Evolutionary conservation across 169 alveolate genomes (phyloP).

Genomic region (Plasmodium coatneyi): DNA sequence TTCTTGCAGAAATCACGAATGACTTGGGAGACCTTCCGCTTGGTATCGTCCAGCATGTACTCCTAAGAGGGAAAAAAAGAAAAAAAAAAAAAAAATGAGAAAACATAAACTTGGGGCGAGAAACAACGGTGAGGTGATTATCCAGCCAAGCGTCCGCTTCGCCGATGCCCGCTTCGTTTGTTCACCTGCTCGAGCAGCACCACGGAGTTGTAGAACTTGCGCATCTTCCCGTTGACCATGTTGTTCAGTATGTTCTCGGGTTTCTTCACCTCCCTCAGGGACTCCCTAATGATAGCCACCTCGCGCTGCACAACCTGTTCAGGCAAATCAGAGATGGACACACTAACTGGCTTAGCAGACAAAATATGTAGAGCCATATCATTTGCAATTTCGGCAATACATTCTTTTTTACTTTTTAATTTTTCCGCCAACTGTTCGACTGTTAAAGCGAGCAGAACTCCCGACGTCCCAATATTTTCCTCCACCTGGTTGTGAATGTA

Average conservation of each 20-base stretch:
- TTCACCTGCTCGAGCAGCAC: conserved; percentile 67
- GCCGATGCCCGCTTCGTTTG: neutral
- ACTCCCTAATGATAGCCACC: conserved; percentile 45
- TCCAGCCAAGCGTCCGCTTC: neutral
- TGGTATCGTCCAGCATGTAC: conserved; percentile 71
- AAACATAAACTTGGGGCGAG: neutral
- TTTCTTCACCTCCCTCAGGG: conserved; percentile 21
- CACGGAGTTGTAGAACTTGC: conserved; percentile 30
- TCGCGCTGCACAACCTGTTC: conserved; percentile 26
- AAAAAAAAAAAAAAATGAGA: neutral
- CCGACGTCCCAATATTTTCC: conserved; percentile 36
- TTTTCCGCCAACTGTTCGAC: conserved; percentile 23
- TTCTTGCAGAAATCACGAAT: conserved; percentile 31
- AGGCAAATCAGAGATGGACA: conserved; percentile 21
- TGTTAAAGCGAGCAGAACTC: conserved; percentile 47
- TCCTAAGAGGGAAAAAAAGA: conserved; percentile 8
- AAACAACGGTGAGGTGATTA: neutral
- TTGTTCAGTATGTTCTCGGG: conserved; percentile 31
- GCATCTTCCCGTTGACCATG: conserved; percentile 57
- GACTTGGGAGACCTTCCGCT: conserved; percentile 66
- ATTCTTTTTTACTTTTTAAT: conserved; percentile 17
- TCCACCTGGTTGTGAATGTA: conserved; percentile 43
- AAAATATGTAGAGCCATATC: conserved; percentile 56
- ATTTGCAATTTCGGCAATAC: conserved; percentile 29
- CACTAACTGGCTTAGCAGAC: conserved; percentile 60